Percentiles rank a stretch among this genome's conserved stretches.
phyloP scores from a whole-genome alignment of 371 early-diverging fungal species.

The Paraphysoderma sedebokerense region DNA sequence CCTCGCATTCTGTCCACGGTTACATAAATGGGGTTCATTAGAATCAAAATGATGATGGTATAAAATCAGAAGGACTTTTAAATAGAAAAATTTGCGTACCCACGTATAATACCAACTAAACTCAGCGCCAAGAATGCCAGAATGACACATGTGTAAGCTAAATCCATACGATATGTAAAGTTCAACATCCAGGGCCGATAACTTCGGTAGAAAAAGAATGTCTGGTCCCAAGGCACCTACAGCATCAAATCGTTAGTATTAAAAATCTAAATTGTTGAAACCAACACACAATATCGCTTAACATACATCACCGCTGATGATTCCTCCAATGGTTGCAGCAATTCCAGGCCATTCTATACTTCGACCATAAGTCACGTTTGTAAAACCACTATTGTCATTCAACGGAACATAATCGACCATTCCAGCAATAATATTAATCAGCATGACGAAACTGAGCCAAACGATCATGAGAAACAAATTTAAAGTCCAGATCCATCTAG shows the following conservation, averaged over 20 bases:
- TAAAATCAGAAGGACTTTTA: background rate
- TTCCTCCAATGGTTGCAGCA: background rate
- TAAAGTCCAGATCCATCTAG: background rate
- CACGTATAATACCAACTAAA: background rate
- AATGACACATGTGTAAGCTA: slow-evolving; percentile 2
- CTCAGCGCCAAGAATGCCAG: background rate
- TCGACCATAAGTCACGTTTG: background rate
- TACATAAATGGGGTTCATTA: too few relatives aligned
- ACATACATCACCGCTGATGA: background rate
- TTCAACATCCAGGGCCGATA: background rate
- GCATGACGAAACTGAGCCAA: slow-evolving; percentile 1
- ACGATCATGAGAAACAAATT: background rate
- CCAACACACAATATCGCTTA: background rate
- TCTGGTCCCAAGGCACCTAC: background rate
- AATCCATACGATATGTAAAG: slow-evolving; percentile 2
- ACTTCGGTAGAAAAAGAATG: background rate
- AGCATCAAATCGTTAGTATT: too few relatives aligned
- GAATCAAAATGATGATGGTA: background rate
- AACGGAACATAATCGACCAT: background rate
- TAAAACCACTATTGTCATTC: background rate
- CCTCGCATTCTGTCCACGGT: background rate
- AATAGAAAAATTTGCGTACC: background rate
- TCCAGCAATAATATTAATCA: background rate
- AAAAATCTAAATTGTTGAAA: background rate
- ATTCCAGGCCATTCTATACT: background rate